Evolutionary conservation across 768 basidiomycete genomes (phyloP).

Genomic region (Tricholoma flavovirens): DNA sequence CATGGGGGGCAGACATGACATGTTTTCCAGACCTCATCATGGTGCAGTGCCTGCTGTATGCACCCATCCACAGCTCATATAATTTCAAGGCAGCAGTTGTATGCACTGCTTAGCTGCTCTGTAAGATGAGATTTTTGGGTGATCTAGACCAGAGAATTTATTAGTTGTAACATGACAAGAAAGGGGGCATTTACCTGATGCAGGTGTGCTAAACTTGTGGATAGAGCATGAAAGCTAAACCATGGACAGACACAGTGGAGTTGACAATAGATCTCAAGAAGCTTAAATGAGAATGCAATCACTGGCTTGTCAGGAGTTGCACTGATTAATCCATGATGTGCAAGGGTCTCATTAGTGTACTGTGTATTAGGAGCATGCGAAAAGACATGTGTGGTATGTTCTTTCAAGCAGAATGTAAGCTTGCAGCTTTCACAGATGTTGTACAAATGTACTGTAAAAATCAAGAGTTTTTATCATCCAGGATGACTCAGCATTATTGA

Average conservation of each 20-base stretch:
- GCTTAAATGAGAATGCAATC: background rate
- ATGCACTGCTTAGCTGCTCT: background rate
- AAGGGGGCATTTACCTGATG: background rate
- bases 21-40: background rate
- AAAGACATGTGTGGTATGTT: background rate
- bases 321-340: background rate
- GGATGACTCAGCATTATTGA: background rate
- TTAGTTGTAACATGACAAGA: background rate
- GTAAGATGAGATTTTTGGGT: background rate
- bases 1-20: background rate
- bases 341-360: background rate
- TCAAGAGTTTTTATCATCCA: background rate
- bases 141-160: background rate
- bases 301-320: background rate
- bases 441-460: background rate
- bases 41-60: background rate
- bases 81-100: background rate
- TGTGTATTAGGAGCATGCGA: background rate
- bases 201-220: background rate
- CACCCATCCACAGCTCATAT: background rate
- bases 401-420: background rate
- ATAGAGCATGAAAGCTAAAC: background rate
- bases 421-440: background rate
- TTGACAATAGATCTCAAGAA: background rate
- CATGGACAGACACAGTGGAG: background rate